Evolutionary conservation across 2,329 filamentous ascomycete genomes (phyloP).

Genomic region (Phoma herbarum): DNA sequence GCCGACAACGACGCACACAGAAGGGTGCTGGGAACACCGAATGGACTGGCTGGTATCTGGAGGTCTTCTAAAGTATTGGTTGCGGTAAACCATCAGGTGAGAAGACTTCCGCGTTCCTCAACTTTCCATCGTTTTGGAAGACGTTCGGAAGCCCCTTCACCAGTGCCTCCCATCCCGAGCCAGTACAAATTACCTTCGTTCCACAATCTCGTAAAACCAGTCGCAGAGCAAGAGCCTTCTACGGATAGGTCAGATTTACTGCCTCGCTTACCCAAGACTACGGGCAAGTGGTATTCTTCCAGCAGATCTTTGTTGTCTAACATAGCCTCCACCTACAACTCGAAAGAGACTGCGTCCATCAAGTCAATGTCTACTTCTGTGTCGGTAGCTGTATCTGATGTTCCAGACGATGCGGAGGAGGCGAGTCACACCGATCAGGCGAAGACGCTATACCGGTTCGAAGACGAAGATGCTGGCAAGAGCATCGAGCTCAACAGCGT

Average conservation of each 20-base stretch:
- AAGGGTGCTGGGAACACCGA: conserved; percentile 33
- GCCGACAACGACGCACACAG: conserved; percentile 32
- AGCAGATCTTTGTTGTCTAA: conserved; percentile 1
- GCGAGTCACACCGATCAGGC: not conserved
- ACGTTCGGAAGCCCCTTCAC: conserved; percentile 27
- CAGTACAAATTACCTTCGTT: conserved; percentile 32
- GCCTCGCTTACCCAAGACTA: not conserved
- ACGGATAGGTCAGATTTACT: not conserved
- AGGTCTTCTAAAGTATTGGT: conserved; percentile 31
- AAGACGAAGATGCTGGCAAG: not conserved
- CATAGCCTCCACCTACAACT: conserved; percentile 8
- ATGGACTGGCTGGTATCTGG: conserved; percentile 31
- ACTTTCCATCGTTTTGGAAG: conserved; percentile 39
- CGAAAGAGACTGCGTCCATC: conserved; percentile 1
- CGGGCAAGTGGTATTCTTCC: not conserved
- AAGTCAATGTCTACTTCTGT: conserved; percentile 1
- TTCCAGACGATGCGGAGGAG: not conserved
- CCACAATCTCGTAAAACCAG: conserved; percentile 13
- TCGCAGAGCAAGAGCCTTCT: not conserved
- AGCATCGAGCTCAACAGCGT: not conserved
- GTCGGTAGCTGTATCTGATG: not conserved
- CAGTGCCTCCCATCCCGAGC: conserved; percentile 38
- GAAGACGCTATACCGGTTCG: not conserved
- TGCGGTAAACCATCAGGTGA: conserved; percentile 45
- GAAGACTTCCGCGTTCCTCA: conserved; percentile 40